A percentile compares a stretch with the other conserved stretches of the same genome.
These are phyloP conservation scores for Cytidiella melzeri DNA, from an alignment of 768 basidiomycete genomes.

Conservation along the genomic window DNA sequence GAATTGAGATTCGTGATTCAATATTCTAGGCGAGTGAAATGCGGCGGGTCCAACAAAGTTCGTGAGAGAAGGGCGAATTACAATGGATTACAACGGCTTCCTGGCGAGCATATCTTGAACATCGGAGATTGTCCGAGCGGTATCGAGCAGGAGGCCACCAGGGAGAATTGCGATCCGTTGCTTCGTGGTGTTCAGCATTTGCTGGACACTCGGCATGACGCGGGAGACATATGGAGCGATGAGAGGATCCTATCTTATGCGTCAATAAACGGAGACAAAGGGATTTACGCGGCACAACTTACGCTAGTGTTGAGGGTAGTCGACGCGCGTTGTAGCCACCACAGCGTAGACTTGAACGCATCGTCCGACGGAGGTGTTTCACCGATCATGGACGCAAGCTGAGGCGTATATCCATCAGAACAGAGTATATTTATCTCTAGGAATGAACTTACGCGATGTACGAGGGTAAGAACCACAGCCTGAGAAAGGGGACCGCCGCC, in stretches of 20 bases:
- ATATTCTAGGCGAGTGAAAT: conserved; percentile 1
- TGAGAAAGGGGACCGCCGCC: conserved; percentile 69
- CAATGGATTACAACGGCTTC: conserved; percentile 25
- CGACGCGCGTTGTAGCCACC: conserved; percentile 82
- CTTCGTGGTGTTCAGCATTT: conserved; percentile 70
- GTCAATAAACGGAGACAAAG: conserved; percentile 6
- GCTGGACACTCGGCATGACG: conserved; percentile 74
- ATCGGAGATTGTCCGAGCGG: conserved; percentile 63
- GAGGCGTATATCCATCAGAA: conserved; percentile 8
- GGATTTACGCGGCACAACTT: conserved; percentile 17
- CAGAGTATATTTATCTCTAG: neutral
- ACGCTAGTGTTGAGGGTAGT: conserved; percentile 69
- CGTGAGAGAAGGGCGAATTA: neutral
- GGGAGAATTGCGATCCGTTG: conserved; percentile 76
- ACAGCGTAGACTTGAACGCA: conserved; percentile 71
- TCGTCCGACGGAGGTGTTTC: conserved; percentile 77
- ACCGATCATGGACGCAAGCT: conserved; percentile 71
- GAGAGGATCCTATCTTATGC: conserved; percentile 54
- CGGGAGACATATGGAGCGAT: conserved; percentile 79
- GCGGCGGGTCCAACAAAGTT: neutral
- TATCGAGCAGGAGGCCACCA: conserved; percentile 62
- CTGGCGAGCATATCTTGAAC: conserved; percentile 64
- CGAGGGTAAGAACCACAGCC: conserved; percentile 76
- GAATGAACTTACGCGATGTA: conserved; percentile 62
- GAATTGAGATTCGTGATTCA: neutral